Evolutionary conservation across 345 rosid genomes (phyloP), one percentile per base, ranked within the genome.

Genomic region (Ricinus communis): DNA sequence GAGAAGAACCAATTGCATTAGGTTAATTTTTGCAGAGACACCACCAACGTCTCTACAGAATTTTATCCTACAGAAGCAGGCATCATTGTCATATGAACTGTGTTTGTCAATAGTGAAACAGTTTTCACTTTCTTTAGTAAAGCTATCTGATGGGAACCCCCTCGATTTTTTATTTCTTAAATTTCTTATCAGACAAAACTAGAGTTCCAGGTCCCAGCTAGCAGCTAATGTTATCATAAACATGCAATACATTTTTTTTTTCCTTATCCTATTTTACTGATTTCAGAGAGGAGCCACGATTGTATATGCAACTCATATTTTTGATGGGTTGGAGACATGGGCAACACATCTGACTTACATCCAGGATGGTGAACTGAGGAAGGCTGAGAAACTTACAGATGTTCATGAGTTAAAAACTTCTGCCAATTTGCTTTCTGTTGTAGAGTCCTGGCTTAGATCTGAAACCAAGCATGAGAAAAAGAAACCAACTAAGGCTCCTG

Each of bases 291-390:
- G 96, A 79, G 96, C 98, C 63, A 90, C 97, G 25, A 82, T 94
- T 52, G 89, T 91, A 53, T 91, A 94, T 58, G 96, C 98, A 45
- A 91, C 96, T 64, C 96, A 94, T 77, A 94, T 94, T 46, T 94
- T 91, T 61, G 97, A 94, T 13, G 98, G 98, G 47, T 66, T 91
- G 76, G 96, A 94, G 79, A 80, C 88, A 57, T 94, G 98, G 97
- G 96, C 95, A 0, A 88, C 95, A 9, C 87, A 91, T 86, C 83
- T 94, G 38, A 96, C 91, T 22, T 91, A 90, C 79, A 87, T 91
- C 69, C 97, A 91, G 62, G 90, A 91, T 45, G 96, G 98, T 65
- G 85, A 91, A 67, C 68, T 94, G 76, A 87, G 60, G 68, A 87
- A 80, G 80, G 73, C 82, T 12, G 82, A 83, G 75, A 87, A 78